Conservation (phyloP, 2,329 filamentous ascomycete species). For the Aureobasidium sp. region DNA sequence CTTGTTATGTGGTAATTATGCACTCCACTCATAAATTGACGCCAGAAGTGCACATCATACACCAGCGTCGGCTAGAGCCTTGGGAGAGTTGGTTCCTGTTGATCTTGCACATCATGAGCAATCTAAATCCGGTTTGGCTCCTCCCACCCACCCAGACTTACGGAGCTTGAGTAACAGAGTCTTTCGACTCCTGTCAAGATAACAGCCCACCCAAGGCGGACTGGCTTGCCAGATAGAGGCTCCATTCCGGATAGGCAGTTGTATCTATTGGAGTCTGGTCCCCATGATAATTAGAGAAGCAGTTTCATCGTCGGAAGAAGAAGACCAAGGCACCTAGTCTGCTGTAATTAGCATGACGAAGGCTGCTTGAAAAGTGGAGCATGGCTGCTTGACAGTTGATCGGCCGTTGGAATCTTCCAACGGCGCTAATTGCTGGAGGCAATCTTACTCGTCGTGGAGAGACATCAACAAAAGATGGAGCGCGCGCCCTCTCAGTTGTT, state of each 20-base stretch:
- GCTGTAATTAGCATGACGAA: constrained; percentile 10
- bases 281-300: constrained; percentile 2
- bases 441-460: constrained; percentile 4
- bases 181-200: not conserved
- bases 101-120: constrained; percentile 5
- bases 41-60: constrained; percentile 3
- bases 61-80: constrained; percentile 1
- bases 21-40: constrained; percentile 1
- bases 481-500: not conserved
- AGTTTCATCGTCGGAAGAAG: constrained; percentile 3
- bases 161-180: not conserved
- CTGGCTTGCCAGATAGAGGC: not conserved
- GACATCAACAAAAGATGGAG: constrained; percentile 9
- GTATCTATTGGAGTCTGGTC: constrained; percentile 11
- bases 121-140: constrained; percentile 7
- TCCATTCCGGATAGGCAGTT: constrained; percentile 1
- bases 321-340: not conserved
- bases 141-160: not conserved
- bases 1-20: constrained; percentile 1
- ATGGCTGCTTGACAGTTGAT: not conserved
- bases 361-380: constrained; percentile 6
- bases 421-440: constrained; percentile 5
- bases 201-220: not conserved
- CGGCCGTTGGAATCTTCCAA: not conserved
- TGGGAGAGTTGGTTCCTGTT: constrained; percentile 2